These are phyloP conservation scores for Geranomyces variabilis DNA, from an alignment of 192 early-diverging fungal genomes.

Conservation along the genomic window DNA sequence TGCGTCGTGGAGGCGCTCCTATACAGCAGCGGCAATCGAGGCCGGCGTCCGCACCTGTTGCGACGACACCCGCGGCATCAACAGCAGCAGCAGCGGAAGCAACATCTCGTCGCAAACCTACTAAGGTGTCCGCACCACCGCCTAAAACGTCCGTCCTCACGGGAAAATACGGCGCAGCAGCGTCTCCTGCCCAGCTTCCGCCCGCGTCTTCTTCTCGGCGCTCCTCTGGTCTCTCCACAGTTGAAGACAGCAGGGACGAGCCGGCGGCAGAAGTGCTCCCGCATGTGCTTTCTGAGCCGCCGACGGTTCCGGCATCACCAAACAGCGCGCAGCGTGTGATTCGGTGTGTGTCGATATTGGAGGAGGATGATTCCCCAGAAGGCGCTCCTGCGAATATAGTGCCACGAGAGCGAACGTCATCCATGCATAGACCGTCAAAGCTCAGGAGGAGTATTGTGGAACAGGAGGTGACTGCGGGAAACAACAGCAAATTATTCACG, in stretches of 20 bases:
- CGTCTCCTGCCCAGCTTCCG: neutral
- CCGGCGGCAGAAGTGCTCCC: neutral
- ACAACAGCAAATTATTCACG: too few relatives aligned
- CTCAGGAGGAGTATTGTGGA: too few relatives aligned
- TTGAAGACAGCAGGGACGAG: constrained; percentile 2
- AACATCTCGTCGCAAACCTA: too few relatives aligned
- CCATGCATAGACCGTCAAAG: too few relatives aligned
- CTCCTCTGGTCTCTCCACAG: neutral
- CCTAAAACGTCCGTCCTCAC: constrained; percentile 9
- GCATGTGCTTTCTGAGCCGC: neutral
- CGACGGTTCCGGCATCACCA: neutral
- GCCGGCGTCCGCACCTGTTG: too few relatives aligned
- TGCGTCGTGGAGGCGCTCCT: neutral
- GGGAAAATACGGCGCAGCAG: neutral
- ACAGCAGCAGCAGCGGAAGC: too few relatives aligned
- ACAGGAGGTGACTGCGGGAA: too few relatives aligned
- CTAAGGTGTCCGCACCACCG: neutral
- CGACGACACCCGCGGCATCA: too few relatives aligned
- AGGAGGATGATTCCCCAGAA: neutral
- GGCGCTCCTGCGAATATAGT: too few relatives aligned
- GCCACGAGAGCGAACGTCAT: too few relatives aligned
- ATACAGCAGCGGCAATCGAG: too few relatives aligned
- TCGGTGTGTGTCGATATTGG: neutral
- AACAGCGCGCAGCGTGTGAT: too few relatives aligned
- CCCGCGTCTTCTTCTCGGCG: neutral